Conservation (phyloP, 805 yeast genomes). For the Zygosaccharomyces siamensis region DNA sequence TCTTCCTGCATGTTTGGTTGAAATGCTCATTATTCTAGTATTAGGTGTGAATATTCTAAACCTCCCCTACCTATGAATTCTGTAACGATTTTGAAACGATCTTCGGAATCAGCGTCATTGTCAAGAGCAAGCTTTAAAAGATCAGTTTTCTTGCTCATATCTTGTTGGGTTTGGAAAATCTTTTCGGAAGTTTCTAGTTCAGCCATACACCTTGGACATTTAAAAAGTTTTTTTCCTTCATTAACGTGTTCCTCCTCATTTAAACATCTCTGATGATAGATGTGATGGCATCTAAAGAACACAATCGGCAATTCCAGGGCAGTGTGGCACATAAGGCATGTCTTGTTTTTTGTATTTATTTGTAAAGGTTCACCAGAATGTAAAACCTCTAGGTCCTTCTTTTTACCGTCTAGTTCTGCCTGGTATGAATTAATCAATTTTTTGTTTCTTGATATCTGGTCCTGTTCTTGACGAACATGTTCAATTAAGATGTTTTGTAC, state of each 20-base stretch:
- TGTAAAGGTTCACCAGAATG: slow-evolving; percentile 39
- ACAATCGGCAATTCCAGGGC: slow-evolving; percentile 71
- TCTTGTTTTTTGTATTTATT: slow-evolving; percentile 46
- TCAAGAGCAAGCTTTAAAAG: slow-evolving; percentile 54
- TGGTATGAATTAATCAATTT: slow-evolving; percentile 64
- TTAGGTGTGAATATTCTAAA: slow-evolving; percentile 43
- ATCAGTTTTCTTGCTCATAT: slow-evolving; percentile 56
- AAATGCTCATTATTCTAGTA: slow-evolving; percentile 4
- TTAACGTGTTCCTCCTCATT: slow-evolving; percentile 39
- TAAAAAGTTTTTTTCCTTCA: slow-evolving; percentile 25
- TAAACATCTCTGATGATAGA: slow-evolving; percentile 79
- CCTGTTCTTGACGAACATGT: slow-evolving; percentile 52
- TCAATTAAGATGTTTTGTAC: slow-evolving; percentile 64
- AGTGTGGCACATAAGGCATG: slow-evolving; percentile 61
- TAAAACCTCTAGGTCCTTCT: slow-evolving; percentile 48
- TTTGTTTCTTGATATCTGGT: slow-evolving; percentile 64
- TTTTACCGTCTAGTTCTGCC: slow-evolving; percentile 55
- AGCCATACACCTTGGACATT: slow-evolving; percentile 75
- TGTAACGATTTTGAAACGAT: slow-evolving; percentile 67
- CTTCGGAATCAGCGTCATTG: slow-evolving; percentile 43
- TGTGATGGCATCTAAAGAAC: slow-evolving; percentile 82
- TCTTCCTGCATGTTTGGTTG: neutral
- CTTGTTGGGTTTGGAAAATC: slow-evolving; percentile 55
- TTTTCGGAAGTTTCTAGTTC: slow-evolving; percentile 63
- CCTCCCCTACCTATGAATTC: slow-evolving; percentile 89